These are phyloP conservation scores for Huntiella moniliformis DNA, from an alignment of 2,329 filamentous ascomycete genomes.

Conservation along the genomic window DNA sequence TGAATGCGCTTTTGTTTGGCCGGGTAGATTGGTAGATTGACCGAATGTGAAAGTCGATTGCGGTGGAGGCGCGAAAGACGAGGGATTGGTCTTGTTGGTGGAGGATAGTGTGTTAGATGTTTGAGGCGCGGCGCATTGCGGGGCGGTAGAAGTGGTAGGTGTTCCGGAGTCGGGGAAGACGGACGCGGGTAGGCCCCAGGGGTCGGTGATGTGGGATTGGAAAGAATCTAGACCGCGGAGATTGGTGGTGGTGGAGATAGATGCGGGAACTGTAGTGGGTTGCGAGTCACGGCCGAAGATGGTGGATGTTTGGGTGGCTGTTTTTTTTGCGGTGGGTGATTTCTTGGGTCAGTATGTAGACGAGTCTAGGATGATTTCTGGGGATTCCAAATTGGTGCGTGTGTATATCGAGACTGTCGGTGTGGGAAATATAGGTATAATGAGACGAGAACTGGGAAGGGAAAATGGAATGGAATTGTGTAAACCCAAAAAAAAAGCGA, in stretches of 20 bases:
- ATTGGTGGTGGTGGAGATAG: constrained; percentile 17
- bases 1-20: neutral
- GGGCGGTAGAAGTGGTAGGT: neutral
- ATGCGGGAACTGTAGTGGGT: constrained; percentile 14
- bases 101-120: neutral
- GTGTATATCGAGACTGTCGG: neutral
- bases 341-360: neutral
- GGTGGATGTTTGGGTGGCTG: neutral
- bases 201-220: neutral
- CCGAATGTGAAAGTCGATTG: neutral
- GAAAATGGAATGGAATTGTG: too few species aligned
- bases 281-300: neutral
- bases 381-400: neutral
- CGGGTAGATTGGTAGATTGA: neutral
- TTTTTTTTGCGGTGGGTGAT: neutral
- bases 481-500: neutral
- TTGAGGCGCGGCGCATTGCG: neutral
- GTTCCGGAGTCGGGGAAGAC: neutral
- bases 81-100: neutral
- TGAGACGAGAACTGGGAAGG: too few species aligned
- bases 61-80: neutral
- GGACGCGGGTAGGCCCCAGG: constrained; percentile 5
- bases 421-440: neutral
- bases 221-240: constrained; percentile 1
- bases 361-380: neutral